Base-by-base conservation (phyloP, 768 basidiomycete genomes). In the Tricholoma bakamatsutake region DNA sequence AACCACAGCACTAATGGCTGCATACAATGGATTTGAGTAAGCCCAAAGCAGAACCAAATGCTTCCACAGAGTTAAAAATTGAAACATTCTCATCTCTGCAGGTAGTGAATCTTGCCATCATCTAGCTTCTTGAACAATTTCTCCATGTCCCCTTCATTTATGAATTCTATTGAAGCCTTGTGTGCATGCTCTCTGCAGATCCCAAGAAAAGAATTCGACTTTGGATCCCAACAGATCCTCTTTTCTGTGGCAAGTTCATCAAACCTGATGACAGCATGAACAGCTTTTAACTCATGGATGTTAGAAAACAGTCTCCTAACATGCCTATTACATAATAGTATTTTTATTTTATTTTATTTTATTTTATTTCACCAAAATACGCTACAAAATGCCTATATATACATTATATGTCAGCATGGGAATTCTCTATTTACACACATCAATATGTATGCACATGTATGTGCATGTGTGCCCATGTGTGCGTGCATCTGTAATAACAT, bases 161-260 rank as follows among this genome's bases (percentile, higher is more conserved):
- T 45, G 18, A 67, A 69, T 55, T 67, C 56, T 2, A 57, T 40
- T 3, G 56, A 50, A 1, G 60, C 59, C 7, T 43, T 43, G 6
- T 31, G 8, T 11, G 46, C 66, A 47, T 70, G 69, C 55, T 66
- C 54, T 6, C 66, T 54, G 46, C 69, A 73, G 0, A 69, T 28
- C 1, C 71, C 69, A 1, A 69, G 37, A 31, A 71, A 64, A 1
- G 50, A 17, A 33, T 71, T 68, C 0, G 68, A 64, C 17, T 52
- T 57, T 2, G 34, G 37, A 54, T 71, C 63, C 62, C 60, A 71
- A 0, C 67, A 51, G 11, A 66, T 53, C 24, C 67, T 53, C 33
- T 65, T 64, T 46, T 73, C 65, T 0, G 53, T 55, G 0, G 64
- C 64, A n/a, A 73, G 4, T 57, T 73, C 67, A 56, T 73, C 68